Evolutionary conservation across 768 basidiomycete species (phyloP).

Genomic region (Epithele typhae): DNA sequence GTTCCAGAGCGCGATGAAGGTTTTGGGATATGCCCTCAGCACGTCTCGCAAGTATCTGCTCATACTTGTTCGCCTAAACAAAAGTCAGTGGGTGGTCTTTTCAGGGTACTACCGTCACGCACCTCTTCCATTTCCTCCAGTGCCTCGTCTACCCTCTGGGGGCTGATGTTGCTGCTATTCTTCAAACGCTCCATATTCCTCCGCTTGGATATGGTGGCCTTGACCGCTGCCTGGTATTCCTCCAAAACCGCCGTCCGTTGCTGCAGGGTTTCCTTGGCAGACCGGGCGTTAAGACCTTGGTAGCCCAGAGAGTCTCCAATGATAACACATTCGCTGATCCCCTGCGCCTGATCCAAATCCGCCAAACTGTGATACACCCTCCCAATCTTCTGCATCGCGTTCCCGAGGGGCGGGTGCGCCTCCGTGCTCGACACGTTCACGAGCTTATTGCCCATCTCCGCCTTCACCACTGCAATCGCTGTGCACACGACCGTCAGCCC

Average conservation of each 20-base stretch:
- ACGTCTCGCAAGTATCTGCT: slow-evolving; percentile 78
- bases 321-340: slow-evolving; percentile 92
- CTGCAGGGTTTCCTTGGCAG: slow-evolving; percentile 90
- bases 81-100: slow-evolving; percentile 7
- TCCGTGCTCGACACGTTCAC: slow-evolving; percentile 88
- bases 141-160: slow-evolving; percentile 86
- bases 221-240: slow-evolving; percentile 91
- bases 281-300: slow-evolving; percentile 94
- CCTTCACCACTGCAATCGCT: slow-evolving; percentile 76
- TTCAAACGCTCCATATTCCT: slow-evolving; percentile 87
- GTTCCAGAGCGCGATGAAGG: slow-evolving; percentile 79
- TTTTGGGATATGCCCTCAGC: slow-evolving; percentile 93
- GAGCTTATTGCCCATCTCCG: slow-evolving; percentile 92
- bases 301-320: slow-evolving; percentile 96
- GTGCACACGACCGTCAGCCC: slow-evolving; percentile 5
- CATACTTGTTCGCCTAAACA: slow-evolving; percentile 81
- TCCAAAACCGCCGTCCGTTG: slow-evolving; percentile 90
- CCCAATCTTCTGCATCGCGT: slow-evolving; percentile 82
- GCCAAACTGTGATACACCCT: slow-evolving; percentile 83
- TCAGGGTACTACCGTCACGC: background rate
- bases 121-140: slow-evolving; percentile 93
- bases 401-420: slow-evolving; percentile 77
- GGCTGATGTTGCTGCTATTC: slow-evolving; percentile 78
- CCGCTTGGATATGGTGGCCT: slow-evolving; percentile 89
- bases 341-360: slow-evolving; percentile 86